A percentile compares a stretch with the other conserved stretches of the same genome.
phyloP scores from a whole-genome alignment of 371 early-diverging fungal species.

The Mortierella sp. region DNA sequence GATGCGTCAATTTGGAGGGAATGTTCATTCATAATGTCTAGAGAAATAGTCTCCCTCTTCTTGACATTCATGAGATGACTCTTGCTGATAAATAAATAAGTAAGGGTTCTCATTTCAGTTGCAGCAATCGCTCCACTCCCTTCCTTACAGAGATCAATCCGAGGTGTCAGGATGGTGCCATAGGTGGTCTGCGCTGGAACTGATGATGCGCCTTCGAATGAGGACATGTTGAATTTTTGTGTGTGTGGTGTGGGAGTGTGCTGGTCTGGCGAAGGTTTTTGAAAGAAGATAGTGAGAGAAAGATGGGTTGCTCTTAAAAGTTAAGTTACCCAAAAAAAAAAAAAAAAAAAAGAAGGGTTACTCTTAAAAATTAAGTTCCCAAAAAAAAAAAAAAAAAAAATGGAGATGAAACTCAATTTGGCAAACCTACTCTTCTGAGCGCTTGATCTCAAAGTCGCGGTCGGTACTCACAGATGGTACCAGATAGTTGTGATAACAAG shows the following conservation, averaged over 20 bases:
- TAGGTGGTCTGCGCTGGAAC: constrained; percentile 2
- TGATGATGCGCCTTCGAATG: constrained; percentile 2
- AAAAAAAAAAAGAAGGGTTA: not conserved
- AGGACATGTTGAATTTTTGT: constrained; percentile 1
- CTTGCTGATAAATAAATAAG: too few species aligned
- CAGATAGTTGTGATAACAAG: too few species aligned
- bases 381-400: too few species aligned
- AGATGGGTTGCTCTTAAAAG: not conserved
- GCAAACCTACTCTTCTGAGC: too few species aligned
- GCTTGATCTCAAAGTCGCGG: too few species aligned
- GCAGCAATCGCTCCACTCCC: not conserved
- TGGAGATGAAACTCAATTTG: too few species aligned
- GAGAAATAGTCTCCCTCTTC: not conserved
- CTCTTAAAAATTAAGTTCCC: too few species aligned
- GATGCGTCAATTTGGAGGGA: not conserved
- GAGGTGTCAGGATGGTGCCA: constrained; percentile 20
- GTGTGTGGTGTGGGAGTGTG: not conserved
- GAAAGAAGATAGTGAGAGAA: too few species aligned
- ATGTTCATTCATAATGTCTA: too few species aligned
- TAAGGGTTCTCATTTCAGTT: not conserved
- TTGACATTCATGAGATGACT: not conserved
- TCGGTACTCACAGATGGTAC: too few species aligned
- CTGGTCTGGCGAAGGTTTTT: not conserved
- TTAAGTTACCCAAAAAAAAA: not conserved
- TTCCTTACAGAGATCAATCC: constrained; percentile 31